Evolutionary conservation across 768 basidiomycete species (phyloP).

Genomic region (Kwoniella bestiolae): DNA sequence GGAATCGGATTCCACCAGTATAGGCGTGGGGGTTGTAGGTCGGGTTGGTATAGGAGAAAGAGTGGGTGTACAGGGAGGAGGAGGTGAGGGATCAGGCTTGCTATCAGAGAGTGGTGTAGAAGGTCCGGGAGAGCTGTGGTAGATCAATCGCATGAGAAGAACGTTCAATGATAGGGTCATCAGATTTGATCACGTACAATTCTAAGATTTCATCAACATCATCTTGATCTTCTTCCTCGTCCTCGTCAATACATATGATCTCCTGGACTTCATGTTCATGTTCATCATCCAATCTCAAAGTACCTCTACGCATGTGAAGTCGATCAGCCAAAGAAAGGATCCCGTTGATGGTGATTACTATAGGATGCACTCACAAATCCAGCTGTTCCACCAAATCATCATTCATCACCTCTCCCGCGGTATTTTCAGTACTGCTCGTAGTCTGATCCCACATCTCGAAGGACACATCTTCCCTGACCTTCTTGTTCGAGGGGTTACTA

Average conservation of each 20-base stretch:
- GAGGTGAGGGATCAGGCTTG: background rate
- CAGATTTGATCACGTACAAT: background rate
- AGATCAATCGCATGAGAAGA: background rate
- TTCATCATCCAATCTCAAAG: background rate
- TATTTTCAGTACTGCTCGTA: background rate
- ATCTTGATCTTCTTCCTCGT: background rate
- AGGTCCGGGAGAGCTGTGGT: background rate
- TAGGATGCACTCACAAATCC: background rate
- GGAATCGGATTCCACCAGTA: slow-evolving; percentile 8
- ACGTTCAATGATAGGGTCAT: background rate
- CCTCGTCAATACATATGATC: background rate
- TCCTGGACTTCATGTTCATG: background rate
- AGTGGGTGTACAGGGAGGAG: background rate
- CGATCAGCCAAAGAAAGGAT: too few species aligned
- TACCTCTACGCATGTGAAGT: too few species aligned
- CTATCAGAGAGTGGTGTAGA: background rate
- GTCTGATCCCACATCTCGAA: background rate
- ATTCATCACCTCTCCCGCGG: background rate
- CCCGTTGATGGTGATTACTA: too few species aligned
- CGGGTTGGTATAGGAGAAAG: background rate
- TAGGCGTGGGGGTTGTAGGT: slow-evolving; percentile 6
- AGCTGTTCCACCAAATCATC: background rate
- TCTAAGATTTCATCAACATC: slow-evolving; percentile 6
- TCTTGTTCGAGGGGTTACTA: background rate
- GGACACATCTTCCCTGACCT: background rate